Conservation (phyloP, 2,329 filamentous ascomycete genomes). For the Scortechinia acanthostroma region DNA sequence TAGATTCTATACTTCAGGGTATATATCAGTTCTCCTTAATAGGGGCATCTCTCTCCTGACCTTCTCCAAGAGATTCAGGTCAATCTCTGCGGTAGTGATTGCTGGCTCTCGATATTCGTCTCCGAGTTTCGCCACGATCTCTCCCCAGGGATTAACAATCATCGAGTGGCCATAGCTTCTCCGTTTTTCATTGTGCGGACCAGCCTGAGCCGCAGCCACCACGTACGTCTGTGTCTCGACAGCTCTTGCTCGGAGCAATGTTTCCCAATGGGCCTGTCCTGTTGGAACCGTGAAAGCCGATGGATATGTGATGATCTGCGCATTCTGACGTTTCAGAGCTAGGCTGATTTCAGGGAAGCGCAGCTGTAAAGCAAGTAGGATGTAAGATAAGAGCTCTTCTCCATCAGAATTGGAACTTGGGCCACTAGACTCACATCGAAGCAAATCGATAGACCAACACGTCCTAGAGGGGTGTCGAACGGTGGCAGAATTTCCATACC, state of each 20-base stretch:
- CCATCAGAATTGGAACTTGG: neutral
- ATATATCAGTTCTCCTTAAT: slow-evolving; percentile 32
- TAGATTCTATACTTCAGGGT: neutral
- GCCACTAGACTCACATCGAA: slow-evolving; percentile 57
- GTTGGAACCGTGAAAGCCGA: slow-evolving; percentile 86
- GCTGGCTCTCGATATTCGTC: slow-evolving; percentile 32
- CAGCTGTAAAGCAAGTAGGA: slow-evolving; percentile 30
- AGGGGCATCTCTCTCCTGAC: slow-evolving; percentile 48
- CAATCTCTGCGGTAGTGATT: slow-evolving; percentile 41
- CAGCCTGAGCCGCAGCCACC: slow-evolving; percentile 77
- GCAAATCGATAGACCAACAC: slow-evolving; percentile 75
- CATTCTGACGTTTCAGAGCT: slow-evolving; percentile 55
- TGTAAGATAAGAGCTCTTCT: neutral
- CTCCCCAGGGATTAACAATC: slow-evolving; percentile 82
- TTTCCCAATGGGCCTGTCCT: slow-evolving; percentile 79
- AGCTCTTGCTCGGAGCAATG: slow-evolving; percentile 70
- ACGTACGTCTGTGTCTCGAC: slow-evolving; percentile 87
- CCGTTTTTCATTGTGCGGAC: slow-evolving; percentile 66
- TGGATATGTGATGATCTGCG: slow-evolving; percentile 77
- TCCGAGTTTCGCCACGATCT: slow-evolving; percentile 58
- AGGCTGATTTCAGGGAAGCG: slow-evolving; percentile 74
- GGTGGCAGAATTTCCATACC: slow-evolving; percentile 59
- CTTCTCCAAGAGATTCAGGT: slow-evolving; percentile 39
- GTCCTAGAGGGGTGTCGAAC: slow-evolving; percentile 68
- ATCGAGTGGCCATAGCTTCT: slow-evolving; percentile 80